Evolutionary conservation across 129 eudicot species (phyloP), one percentile per base, ranked within the genome.

Genomic region (Helianthus annuus): DNA sequence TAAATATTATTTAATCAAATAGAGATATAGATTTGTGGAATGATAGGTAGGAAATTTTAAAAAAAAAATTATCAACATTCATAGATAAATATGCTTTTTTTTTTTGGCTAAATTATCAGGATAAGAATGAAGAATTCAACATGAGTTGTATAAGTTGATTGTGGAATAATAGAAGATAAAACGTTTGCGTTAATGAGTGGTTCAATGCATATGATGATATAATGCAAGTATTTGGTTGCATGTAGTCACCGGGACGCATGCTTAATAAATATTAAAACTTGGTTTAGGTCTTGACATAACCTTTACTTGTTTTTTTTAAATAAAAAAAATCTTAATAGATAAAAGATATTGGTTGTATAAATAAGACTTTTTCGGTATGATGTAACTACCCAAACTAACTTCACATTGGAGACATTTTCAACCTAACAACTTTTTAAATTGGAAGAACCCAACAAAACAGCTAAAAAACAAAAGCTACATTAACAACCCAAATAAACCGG

Each of bases 181-280:
- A 27, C 32, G 2, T 54, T n/a, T 53, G 53, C 57, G 45, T 42
- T 57, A 58, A 6, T 48, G 10, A 56, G 34, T 54, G 57, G 67
- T 72, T 72, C 60, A 45, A 59, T 59, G 68, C 68, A 71, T 71
- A 57, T 71, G 76, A 70, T 52, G 49, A 27, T 1, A 2, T 27
- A 27, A 27, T 27, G 22, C 22, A 19, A 19, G 72, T 69, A 4
- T 56, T 44, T 71, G 67, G 10, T 56, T 71, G 14, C 14, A 44
- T 19, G 46, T 32, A 53, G 56, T 56, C 66, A 71, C 12, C 42
- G 27, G 13, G 16, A 60, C 45, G 59, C 68, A 72, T 71, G 66
- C 40, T 5, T 39, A 7, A 53, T 49, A 69, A 6, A 46, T 22
- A 14, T 22, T 12, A 48, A 44, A 45, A 56, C 22, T 10, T 55